Evolutionary conservation across 805 yeast species (phyloP), one percentile per base, ranked within the genome.

Genomic region (Sugiyamaella marilandica): DNA sequence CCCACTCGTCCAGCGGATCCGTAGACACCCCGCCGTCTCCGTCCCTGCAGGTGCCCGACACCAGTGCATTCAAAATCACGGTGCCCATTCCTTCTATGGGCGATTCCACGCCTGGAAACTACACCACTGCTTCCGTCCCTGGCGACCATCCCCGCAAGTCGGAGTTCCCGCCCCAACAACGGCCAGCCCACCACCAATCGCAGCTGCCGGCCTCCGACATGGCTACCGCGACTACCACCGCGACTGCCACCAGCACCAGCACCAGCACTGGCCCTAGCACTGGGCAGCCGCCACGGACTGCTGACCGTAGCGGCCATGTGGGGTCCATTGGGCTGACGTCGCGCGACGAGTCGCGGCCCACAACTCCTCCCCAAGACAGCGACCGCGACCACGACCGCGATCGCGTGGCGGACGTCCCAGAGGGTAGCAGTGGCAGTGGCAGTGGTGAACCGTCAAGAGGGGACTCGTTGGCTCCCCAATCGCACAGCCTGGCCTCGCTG

Each of bases 401-500:
- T 36, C 41, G 18, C 41, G 43, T 13, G 26, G 29, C 29, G 3
- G 29, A 24, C 29, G 29, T 24, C 29, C 7, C 8, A 8, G 14
- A 8, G 18, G 14, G 39, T 5, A n/a, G 14, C 8, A n/a, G 39
- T 16, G 14, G 14, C 8, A n/a, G 39, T 16, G 14, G 14, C 8
- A n/a, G 19, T 35, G 19, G 18, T 35, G 41, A 35, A 35, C 7
- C 19, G 7, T 4, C 41, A 35, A 35, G 41, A 35, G 18, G 19
- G 41, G 41, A n/a, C n/a, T n/a, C n/a, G n/a, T n/a, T n/a, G 29
- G 29, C 35, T 16, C 19, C 35, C 14, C 47, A 19, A 32, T 55
- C 47, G 33, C 35, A 47, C 14, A 31, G 33, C 21, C 55, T 65
- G 18, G 44, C 63, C 3, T 31, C 54, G 8, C 63, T 83, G 9